These are phyloP conservation scores for Amauroascus niger DNA, from an alignment of 2,329 filamentous ascomycete species.

Conservation along the genomic window DNA sequence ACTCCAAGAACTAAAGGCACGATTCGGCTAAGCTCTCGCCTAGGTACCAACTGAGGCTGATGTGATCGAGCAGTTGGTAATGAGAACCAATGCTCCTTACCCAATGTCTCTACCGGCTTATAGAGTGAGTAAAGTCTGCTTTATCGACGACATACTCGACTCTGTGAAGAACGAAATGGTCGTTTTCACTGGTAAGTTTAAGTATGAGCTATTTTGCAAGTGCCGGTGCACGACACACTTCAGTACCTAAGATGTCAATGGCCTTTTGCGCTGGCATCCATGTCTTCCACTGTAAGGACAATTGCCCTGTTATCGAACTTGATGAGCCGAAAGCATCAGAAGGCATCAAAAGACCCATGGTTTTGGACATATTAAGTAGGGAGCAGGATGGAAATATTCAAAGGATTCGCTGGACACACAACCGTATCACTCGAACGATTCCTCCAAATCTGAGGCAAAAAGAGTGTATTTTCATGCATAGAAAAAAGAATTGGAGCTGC, in stretches of 20 bases:
- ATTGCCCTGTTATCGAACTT: slow-evolving; percentile 24
- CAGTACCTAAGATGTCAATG: slow-evolving; percentile 34
- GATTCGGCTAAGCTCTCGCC: not conserved
- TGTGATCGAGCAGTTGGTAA: not conserved
- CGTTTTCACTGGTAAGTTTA: slow-evolving; percentile 4
- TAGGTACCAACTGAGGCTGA: not conserved
- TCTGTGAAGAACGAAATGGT: slow-evolving; percentile 10
- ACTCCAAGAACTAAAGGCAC: not conserved
- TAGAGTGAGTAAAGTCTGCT: not conserved
- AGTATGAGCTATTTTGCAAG: too few relatives aligned
- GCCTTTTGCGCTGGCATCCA: slow-evolving; percentile 35
- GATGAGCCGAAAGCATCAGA: too few relatives aligned
- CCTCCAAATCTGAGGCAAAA: too few relatives aligned
- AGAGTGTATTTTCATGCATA: too few relatives aligned
- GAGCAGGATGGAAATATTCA: too few relatives aligned
- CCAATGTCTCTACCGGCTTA: not conserved
- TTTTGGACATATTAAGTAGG: too few relatives aligned
- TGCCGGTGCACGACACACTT: slow-evolving; percentile 41
- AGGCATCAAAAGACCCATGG: too few relatives aligned
- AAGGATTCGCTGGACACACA: too few relatives aligned
- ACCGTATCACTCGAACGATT: too few relatives aligned
- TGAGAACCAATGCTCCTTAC: not conserved
- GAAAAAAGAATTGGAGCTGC: slow-evolving; percentile 15
- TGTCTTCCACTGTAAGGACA: slow-evolving; percentile 39
- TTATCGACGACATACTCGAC: slow-evolving; percentile 11